These are phyloP conservation scores for Helicocarpus griseus DNA, from an alignment of 2,329 filamentous ascomycete species.

Conservation along the genomic window DNA sequence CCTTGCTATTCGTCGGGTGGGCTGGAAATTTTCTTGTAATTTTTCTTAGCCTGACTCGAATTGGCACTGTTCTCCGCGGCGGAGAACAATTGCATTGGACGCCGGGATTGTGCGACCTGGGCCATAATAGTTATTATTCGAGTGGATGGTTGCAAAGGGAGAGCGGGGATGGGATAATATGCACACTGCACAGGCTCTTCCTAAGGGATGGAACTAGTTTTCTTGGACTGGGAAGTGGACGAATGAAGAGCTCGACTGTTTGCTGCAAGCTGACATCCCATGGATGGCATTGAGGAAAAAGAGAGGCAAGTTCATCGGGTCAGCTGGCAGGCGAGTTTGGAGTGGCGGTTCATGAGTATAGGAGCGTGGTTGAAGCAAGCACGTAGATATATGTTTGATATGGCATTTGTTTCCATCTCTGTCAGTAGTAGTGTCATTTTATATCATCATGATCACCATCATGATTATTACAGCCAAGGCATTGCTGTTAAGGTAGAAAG, in stretches of 20 bases:
- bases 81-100: background rate
- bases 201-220: background rate
- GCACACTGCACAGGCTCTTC: background rate
- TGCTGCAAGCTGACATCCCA: background rate
- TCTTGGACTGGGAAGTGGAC: background rate
- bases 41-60: background rate
- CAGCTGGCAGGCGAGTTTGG: background rate
- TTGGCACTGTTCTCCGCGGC: background rate
- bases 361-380: too few species aligned
- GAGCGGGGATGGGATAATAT: background rate
- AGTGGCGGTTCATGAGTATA: too few species aligned
- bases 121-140: background rate
- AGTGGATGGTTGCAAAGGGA: background rate
- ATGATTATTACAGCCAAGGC: too few species aligned
- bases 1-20: too few species aligned
- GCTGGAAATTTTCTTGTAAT: background rate
- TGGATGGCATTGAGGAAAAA: background rate
- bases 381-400: too few species aligned
- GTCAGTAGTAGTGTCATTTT: too few species aligned
- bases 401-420: too few species aligned
- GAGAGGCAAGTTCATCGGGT: background rate
- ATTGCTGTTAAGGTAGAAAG: background rate
- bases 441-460: too few species aligned
- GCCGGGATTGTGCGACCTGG: background rate
- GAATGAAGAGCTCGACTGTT: background rate